These are phyloP conservation scores for Primulina eburnea DNA, from an alignment of 257 asterid genomes.

Conservation along the genomic window DNA sequence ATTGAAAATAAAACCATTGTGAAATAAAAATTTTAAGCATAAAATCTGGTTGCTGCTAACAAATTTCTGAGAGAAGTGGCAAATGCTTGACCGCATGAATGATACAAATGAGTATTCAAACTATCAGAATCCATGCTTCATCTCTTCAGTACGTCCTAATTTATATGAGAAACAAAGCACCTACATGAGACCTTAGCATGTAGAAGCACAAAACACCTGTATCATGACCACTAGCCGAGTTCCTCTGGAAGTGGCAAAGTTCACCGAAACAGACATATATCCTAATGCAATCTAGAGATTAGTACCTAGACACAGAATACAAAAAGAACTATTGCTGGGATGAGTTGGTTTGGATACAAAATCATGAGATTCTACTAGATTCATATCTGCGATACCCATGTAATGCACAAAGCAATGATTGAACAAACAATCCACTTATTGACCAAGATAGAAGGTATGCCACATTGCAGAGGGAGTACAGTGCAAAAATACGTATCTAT, in stretches of 20 bases:
- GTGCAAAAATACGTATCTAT: neutral
- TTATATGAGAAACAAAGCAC: neutral
- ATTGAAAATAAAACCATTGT: too few relatives aligned
- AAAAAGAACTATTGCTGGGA: neutral
- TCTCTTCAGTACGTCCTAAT: neutral
- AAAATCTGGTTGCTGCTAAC: neutral
- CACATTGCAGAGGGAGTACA: neutral
- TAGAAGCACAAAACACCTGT: neutral
- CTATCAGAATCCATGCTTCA: neutral
- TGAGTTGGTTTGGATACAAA: neutral
- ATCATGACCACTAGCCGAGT: neutral
- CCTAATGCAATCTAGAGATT: neutral
- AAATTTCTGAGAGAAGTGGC: neutral
- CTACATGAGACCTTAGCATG: neutral
- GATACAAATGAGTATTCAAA: neutral
- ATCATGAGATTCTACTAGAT: neutral
- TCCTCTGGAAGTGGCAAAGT: neutral
- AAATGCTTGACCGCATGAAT: neutral
- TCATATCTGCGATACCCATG: neutral
- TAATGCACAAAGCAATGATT: neutral
- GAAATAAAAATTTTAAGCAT: too few relatives aligned
- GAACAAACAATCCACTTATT: neutral
- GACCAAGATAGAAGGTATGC: neutral
- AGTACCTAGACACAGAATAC: neutral
- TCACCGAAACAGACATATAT: neutral